Base-by-base conservation (phyloP, 495 filamentous ascomycete genomes). In the Aspergillus funiculosus region DNA sequence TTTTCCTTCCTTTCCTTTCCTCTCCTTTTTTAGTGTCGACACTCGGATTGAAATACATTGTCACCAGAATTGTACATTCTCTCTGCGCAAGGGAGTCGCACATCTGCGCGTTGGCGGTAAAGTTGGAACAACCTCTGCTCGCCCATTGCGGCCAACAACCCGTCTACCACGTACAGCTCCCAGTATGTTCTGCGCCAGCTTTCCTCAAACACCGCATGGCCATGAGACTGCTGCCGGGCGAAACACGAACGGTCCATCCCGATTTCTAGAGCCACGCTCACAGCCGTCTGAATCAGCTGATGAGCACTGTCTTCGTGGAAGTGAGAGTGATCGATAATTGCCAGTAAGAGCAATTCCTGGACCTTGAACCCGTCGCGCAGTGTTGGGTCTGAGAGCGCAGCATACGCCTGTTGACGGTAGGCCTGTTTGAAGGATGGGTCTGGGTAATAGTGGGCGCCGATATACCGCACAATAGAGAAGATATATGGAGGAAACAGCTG, bases 151-250 rank as follows among this genome's bases (percentile, higher is more conserved):
- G 71, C 62, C 21, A 74, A 48, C 24, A 72, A 48, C 0, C 62
- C 68, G 46, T 89, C 85, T 2, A 83, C 74, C 34, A 87, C 76
- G 58, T 80, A 89, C 28, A 92, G 62, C 53, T 89, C 85, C 86
- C 86, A 92, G 80, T 83, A 90, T 7, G 86, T 90, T 37, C 87
- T 67, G 14, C 86, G 71, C 81, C 83, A 87, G 62, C 82, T 82
- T 56, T 92, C 87, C 17, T 76, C 80, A n/a, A 83, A 39, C 6
- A 82, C 58, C 3, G 64, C 57, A 28, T 74, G 65, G 6, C 68
- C 65, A 42, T 73, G 45, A 1, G 66, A 51, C 11, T 52, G 20
- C 19, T 43, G 17, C 13, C 11, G 10, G 3, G 70, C 64, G 46
- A 76, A 81, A 2, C 55, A 41, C 27, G 59, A 58, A 36, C 71